Conservation (phyloP, 257 asterid genomes). For the Scutellaria baicalensis region DNA sequence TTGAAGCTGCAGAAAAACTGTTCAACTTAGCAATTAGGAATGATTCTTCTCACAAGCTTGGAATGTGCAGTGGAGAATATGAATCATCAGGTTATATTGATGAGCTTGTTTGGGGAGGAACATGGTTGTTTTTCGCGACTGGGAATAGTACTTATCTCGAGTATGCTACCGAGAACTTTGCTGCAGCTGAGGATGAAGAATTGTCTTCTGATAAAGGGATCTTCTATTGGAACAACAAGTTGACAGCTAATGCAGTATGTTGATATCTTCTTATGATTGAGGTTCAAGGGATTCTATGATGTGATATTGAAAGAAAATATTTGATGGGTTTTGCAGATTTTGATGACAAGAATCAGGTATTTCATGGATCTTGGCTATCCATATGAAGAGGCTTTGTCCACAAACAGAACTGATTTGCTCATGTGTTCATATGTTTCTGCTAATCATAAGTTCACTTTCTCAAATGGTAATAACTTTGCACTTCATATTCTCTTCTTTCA, state of each 20-base stretch:
- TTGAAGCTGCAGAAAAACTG: conserved; percentile 29
- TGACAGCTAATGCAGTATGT: conserved; percentile 40
- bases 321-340: conserved; percentile 15
- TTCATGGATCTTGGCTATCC: conserved; percentile 56
- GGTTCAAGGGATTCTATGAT: too few relatives aligned
- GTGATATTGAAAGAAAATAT: not conserved
- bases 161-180: conserved; percentile 30
- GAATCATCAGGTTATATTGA: conserved; percentile 39
- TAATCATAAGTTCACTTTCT: conserved; percentile 18
- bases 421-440: conserved; percentile 44
- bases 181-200: conserved; percentile 42
- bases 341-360: conserved; percentile 43
- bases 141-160: conserved; percentile 42
- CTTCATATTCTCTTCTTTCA: not conserved
- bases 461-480: conserved; percentile 26
- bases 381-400: conserved; percentile 39
- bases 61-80: conserved; percentile 4
- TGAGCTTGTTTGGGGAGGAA: conserved; percentile 53
- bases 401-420: conserved; percentile 44
- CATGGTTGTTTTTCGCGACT: conserved; percentile 54
- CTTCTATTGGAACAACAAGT: conserved; percentile 53
- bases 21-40: conserved; percentile 17
- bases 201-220: conserved; percentile 26
- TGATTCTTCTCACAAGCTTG: too few relatives aligned
- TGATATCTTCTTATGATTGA: not conserved